These are phyloP conservation scores for Aspergillus saccharolyticus DNA, from an alignment of 495 filamentous ascomycete species.

Conservation along the genomic window DNA sequence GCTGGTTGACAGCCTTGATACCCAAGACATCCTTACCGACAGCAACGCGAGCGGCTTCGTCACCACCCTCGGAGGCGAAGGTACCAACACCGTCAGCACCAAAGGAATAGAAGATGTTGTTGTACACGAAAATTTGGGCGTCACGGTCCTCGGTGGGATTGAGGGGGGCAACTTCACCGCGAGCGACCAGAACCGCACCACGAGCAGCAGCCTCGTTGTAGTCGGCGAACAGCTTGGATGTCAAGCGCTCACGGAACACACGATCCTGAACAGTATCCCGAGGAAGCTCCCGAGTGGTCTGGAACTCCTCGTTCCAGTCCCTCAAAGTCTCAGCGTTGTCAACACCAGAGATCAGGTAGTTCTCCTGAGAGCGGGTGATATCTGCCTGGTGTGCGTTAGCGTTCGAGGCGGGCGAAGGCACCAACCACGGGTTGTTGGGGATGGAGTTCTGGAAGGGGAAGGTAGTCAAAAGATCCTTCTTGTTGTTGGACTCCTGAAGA, in stretches of 20 bases:
- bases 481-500: slow-evolving; percentile 73
- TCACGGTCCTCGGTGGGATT: slow-evolving; percentile 91
- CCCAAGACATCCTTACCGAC: slow-evolving; percentile 96
- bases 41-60: slow-evolving; percentile 93
- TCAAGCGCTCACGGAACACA: slow-evolving; percentile 90
- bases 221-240: slow-evolving; percentile 93
- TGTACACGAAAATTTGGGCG: slow-evolving; percentile 98
- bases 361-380: slow-evolving; percentile 85
- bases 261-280: slow-evolving; percentile 91
- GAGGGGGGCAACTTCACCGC: slow-evolving; percentile 89
- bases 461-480: slow-evolving; percentile 81
- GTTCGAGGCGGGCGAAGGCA: slow-evolving; percentile 59
- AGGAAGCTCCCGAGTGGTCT: slow-evolving; percentile 88
- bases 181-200: slow-evolving; percentile 88
- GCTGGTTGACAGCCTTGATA: slow-evolving; percentile 90
- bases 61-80: slow-evolving; percentile 91
- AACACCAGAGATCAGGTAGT: slow-evolving; percentile 79
- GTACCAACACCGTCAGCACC: slow-evolving; percentile 97
- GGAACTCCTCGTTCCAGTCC: slow-evolving; percentile 99
- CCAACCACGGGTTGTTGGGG: slow-evolving; percentile 88
- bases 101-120: slow-evolving; percentile 99
- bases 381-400: slow-evolving; percentile 71
- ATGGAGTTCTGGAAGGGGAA: slow-evolving; percentile 93
- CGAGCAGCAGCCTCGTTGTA: slow-evolving; percentile 93
- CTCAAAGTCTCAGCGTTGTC: slow-evolving; percentile 91